These are phyloP conservation scores for Russula abietina DNA, from an alignment of 768 basidiomycete genomes.

Conservation along the genomic window DNA sequence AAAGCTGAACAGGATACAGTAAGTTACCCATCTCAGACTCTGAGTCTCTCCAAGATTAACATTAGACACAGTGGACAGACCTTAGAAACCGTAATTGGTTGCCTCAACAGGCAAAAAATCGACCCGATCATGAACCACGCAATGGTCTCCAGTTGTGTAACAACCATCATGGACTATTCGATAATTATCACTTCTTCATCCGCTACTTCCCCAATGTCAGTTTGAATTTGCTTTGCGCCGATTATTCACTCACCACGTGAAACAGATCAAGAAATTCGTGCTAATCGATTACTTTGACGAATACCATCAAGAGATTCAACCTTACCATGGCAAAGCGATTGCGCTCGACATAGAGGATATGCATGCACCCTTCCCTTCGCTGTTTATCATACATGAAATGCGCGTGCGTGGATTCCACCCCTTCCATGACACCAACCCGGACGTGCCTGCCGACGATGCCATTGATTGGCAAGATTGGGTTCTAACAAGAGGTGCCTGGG, in stretches of 20 bases:
- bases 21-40: not conserved
- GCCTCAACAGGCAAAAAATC: too few species aligned
- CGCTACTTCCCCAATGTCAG: conserved; percentile 29
- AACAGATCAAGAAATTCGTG: too few species aligned
- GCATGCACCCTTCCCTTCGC: too few species aligned
- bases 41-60: not conserved
- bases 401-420: conserved; percentile 33
- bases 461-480: too few species aligned
- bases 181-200: too few species aligned
- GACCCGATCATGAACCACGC: conserved; percentile 1
- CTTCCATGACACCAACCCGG: conserved; percentile 26
- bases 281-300: conserved; percentile 30
- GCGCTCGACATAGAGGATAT: too few species aligned
- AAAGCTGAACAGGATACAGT: not conserved
- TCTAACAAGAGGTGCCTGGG: not conserved
- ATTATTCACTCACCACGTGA: conserved; percentile 25
- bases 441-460: conserved; percentile 16
- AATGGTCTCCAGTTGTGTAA: not conserved
- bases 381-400: too few species aligned
- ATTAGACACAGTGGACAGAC: not conserved
- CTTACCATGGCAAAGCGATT: conserved; percentile 33
- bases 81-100: not conserved
- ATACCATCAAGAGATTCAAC: conserved; percentile 1
- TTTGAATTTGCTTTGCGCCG: not conserved
- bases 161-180: conserved; percentile 23